Evolutionary conservation across 2,329 filamentous ascomycete genomes (phyloP).

Genomic region (Coleophoma crateriformis): DNA sequence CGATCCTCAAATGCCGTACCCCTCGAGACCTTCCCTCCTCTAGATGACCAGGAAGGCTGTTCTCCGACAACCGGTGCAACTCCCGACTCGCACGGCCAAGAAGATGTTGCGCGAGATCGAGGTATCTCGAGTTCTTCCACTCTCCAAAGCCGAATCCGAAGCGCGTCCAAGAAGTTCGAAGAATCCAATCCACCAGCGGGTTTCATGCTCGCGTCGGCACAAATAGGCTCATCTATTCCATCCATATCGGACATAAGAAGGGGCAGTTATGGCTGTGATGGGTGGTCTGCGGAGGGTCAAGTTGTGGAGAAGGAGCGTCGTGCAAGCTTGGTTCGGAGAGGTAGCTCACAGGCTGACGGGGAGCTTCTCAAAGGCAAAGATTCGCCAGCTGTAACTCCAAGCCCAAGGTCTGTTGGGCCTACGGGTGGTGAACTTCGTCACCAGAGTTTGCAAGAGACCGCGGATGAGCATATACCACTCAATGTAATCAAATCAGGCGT

Average conservation of each 20-base stretch:
- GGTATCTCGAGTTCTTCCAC: constrained; percentile 14
- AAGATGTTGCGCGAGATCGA: constrained; percentile 5
- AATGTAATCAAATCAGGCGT: constrained; percentile 3
- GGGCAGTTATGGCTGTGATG: constrained; percentile 23
- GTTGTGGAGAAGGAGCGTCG: constrained; percentile 22
- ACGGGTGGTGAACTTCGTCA: constrained; percentile 9
- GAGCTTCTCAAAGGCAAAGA: constrained; percentile 6
- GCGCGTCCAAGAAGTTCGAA: constrained; percentile 31
- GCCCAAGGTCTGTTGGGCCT: constrained; percentile 1
- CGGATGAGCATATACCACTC: constrained; percentile 10
- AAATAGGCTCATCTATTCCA: constrained; percentile 30
- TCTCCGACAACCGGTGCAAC: no score
- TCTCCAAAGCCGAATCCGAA: constrained; percentile 19
- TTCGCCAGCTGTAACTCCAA: constrained; percentile 5
- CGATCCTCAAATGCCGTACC: no score
- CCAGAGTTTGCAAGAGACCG: constrained; percentile 14
- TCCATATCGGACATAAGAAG: constrained; percentile 23
- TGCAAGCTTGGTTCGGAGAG: constrained; percentile 12
- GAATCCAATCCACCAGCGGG: constrained; percentile 41
- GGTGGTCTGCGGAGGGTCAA: constrained; percentile 25
- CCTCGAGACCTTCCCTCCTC: no score
- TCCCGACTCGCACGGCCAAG: background rate
- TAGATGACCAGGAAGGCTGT: no score
- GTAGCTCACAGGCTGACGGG: constrained; percentile 12
- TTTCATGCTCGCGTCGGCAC: constrained; percentile 41